A percentile compares a stretch with the other conserved stretches of the same genome.
Evolutionary conservation across 1,139 yeast genomes (phyloP).

Genomic region (Hanseniaspora sp.): DNA sequence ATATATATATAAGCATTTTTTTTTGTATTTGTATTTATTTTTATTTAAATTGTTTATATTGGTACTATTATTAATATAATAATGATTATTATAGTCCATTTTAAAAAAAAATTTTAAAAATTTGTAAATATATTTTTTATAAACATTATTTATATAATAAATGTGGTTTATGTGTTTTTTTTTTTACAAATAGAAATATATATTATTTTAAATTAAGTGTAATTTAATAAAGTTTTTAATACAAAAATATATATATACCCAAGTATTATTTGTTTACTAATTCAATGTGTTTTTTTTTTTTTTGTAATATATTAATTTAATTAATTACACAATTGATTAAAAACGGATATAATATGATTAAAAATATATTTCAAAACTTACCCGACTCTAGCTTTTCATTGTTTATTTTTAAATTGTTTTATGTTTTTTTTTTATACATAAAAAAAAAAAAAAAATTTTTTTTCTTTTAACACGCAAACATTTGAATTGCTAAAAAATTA

Average conservation of each 20-base stretch:
- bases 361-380: neutral
- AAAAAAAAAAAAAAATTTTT: neutral
- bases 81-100: neutral
- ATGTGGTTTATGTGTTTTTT: neutral
- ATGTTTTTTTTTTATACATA: neutral
- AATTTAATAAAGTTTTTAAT: no score
- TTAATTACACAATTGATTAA: neutral
- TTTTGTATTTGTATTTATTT: neutral
- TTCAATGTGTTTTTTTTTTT: no score
- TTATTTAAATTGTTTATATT: neutral
- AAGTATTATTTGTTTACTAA: no score
- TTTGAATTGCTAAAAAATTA: neutral
- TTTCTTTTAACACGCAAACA: constrained; percentile 2
- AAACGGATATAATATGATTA: neutral
- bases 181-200: no score
- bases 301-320: no score
- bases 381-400: neutral
- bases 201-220: no score
- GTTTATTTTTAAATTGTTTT: neutral
- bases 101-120: neutral
- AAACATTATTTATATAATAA: neutral
- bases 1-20: neutral
- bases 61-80: neutral
- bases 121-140: neutral
- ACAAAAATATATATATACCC: no score